Evolutionary conservation across 2,329 filamentous ascomycete genomes (phyloP), one percentile per base, ranked within the genome.

Genomic region (Colletotrichum australisinense): DNA sequence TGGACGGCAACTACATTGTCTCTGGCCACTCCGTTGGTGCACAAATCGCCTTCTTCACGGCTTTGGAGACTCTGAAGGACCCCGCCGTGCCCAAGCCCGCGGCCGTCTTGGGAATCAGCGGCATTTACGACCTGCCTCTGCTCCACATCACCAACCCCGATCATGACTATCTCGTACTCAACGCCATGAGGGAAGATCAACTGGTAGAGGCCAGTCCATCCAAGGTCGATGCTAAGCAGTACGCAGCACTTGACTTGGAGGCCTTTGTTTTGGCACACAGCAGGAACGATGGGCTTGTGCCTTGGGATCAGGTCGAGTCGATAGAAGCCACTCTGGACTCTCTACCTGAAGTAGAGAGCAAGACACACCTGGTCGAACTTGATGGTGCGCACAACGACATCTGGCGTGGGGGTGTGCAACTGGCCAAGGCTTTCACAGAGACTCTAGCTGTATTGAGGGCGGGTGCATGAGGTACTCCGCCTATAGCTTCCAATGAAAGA

Each of bases 91-190:
- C 69, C 1, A 60, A 56, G 19, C 90, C 90, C 0, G 78, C 82
- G 2, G 88, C 86, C 4, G 81, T 93, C 14, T 78, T 93, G 7
- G 88, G 91, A 32, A 81, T 93, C 22, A 88, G 88, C 70, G 92
- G 93, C 0, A 89, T 95, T 22, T 94, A 94, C 80, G 89, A 93
- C 77, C 80, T 94, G 6, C 85, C 85, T 4, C 86, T 85, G 0
- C 80, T 94, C 19, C 82, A 86, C 26, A 79, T 83, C 55, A 83
- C 86, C 5, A 83, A 87, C 30, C 79, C 78, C 16, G 84, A 77
- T n/a, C 95, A 94, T 78, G 78, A 82, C 5, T 84, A 84, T 3
- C 91, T 94, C 72, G 83, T 92, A n/a, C 77, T 81, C 3, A 86
- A 84, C 5, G 92, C 92, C 1, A 94, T 94, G 80, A 91, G 92